phyloP scores from a whole-genome alignment of 2,329 filamentous ascomycete species.

The Penicillium frequentans region DNA sequence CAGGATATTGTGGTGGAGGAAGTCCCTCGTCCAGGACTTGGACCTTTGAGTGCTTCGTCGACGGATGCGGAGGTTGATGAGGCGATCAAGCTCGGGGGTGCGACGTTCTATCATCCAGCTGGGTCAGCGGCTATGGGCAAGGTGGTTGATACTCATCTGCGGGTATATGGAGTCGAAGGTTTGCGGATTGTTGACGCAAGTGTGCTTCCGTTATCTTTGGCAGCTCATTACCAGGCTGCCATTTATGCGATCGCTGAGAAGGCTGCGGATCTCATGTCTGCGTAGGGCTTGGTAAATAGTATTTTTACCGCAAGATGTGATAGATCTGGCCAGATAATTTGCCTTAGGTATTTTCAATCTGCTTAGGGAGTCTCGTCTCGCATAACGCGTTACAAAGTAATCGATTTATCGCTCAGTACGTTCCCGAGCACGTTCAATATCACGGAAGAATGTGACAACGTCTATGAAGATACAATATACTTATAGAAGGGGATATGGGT shows the following conservation, averaged over 20 bases:
- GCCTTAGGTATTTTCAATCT: neutral
- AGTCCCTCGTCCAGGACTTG: neutral
- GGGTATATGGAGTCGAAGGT: constrained; percentile 18
- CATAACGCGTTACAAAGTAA: no score
- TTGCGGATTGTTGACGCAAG: constrained; percentile 28
- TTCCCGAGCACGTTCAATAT: no score
- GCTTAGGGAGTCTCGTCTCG: no score
- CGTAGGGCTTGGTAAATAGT: neutral
- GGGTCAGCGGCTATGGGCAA: neutral
- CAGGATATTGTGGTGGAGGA: neutral
- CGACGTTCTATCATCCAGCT: neutral
- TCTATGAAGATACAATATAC: no score
- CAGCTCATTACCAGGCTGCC: constrained; percentile 19
- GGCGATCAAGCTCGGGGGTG: neutral
- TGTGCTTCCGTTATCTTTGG: constrained; percentile 20
- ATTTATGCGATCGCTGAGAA: constrained; percentile 22
- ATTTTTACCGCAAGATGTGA: neutral
- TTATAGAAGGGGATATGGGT: no score
- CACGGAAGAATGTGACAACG: no score
- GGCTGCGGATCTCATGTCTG: constrained; percentile 4
- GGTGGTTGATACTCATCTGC: constrained; percentile 10
- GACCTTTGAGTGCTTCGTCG: neutral
- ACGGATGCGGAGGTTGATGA: neutral
- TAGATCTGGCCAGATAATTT: neutral
- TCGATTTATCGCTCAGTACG: no score